A percentile compares a stretch with the other conserved stretches of the same genome.
Evolutionary conservation across 345 rosid species (phyloP).

Genomic region (Melastoma malabathricum): DNA sequence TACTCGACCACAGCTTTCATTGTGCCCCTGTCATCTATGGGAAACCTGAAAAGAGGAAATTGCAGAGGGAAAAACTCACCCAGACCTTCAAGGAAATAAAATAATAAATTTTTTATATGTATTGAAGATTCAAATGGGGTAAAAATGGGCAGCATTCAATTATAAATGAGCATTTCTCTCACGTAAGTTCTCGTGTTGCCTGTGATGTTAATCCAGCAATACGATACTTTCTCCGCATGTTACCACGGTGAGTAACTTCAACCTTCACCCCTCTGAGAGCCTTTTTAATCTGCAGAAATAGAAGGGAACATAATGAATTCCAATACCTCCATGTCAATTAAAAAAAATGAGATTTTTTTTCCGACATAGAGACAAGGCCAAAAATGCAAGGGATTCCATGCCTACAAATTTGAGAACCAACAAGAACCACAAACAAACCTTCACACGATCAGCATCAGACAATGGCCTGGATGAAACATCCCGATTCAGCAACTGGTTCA

Average conservation of each 20-base stretch:
- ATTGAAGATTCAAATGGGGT: too few relatives aligned
- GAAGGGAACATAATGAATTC: background rate
- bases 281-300: constrained; percentile 27
- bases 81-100: background rate
- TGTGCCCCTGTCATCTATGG: constrained; percentile 32
- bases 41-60: constrained; percentile 18
- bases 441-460: constrained; percentile 37
- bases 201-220: constrained; percentile 41
- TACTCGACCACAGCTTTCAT: constrained; percentile 39
- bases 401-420: too few relatives aligned
- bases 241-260: constrained; percentile 45
- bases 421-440: constrained; percentile 14
- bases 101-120: too few relatives aligned
- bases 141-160: background rate
- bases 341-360: too few relatives aligned
- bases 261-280: constrained; percentile 44
- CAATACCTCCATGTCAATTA: too few relatives aligned
- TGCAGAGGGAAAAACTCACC: background rate
- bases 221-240: constrained; percentile 38
- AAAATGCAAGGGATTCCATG: too few relatives aligned
- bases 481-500: constrained; percentile 19
- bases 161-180: constrained; percentile 5
- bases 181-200: constrained; percentile 41
- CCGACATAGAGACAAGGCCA: too few relatives aligned
- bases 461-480: constrained; percentile 29